Evolutionary conservation across 352 stramenopile species (phyloP), one percentile per base, ranked within the genome.

Genomic region (Pelagophyceae sp.): DNA sequence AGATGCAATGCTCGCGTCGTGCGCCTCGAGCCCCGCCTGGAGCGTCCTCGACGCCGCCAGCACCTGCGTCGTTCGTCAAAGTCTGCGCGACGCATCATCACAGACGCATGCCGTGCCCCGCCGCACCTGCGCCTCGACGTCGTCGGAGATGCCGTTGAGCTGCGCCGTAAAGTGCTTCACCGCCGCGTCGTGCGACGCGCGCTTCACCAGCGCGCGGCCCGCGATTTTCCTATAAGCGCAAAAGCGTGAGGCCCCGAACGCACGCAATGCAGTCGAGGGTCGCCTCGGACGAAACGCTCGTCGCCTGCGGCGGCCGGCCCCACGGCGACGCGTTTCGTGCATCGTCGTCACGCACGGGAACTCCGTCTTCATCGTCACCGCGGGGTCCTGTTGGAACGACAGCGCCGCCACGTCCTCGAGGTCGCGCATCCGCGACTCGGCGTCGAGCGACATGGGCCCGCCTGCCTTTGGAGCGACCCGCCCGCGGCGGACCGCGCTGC

Each of bases 61-160:
- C 40, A 81, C 78, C 27, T 76, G 29, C 51, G 64, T 80, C 77
- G 71, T 38, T 65, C 5, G 40, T 65, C 58, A 72, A 72, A 38
- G 6, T 72, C 63, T n/a, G n/a, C n/a, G n/a, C n/a, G n/a, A n/a
- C 17, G 15, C 25, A 15, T 25, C 25, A 25, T 60, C 50, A 60
- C 50, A 60, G 50, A 60, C 50, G 50, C 50, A 25, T 60, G n/a
- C n/a, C n/a, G n/a, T n/a, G n/a, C n/a, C n/a, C n/a, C n/a, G n/a
- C n/a, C n/a, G n/a, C n/a, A n/a, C n/a, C n/a, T 54, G 11, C 11
- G 11, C 11, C 45, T 54, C 45, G 45, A 54, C 45, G 11, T 23
- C 45, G 45, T 54, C 45, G 11, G 45, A 54, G 45, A 54, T 54
- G 11, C 45, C 11, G 45, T 23, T 23, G 11, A 71, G 25, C 31